Evolutionary conservation across 2,329 filamentous ascomycete species (phyloP).

Genomic region (Aureobasidium leucospermi): DNA sequence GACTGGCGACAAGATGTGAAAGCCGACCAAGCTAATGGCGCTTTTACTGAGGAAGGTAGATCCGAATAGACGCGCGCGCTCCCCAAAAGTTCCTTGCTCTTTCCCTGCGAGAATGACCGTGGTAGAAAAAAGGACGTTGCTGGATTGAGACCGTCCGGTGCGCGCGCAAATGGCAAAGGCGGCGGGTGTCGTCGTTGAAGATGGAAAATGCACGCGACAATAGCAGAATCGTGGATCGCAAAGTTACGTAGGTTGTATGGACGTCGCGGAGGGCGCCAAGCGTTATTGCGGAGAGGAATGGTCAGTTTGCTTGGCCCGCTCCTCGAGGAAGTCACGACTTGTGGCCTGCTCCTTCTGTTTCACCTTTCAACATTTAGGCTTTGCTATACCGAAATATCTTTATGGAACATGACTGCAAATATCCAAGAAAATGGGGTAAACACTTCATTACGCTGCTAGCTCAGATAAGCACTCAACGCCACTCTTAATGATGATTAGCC

Average conservation of each 20-base stretch:
- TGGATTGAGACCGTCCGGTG: background rate
- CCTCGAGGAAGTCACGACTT: no score
- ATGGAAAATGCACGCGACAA: constrained; percentile 10
- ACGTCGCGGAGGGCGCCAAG: background rate
- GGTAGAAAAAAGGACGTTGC: background rate
- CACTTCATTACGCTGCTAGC: no score
- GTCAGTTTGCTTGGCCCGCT: constrained; percentile 2
- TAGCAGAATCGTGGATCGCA: background rate
- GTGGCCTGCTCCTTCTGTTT: no score
- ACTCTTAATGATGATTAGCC: no score
- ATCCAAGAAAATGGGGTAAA: no score
- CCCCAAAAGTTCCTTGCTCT: background rate
- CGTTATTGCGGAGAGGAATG: background rate
- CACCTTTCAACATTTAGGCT: no score
- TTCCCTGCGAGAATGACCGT: background rate
- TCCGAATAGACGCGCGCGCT: background rate
- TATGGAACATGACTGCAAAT: no score
- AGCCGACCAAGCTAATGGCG: constrained; percentile 12
- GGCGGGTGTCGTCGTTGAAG: background rate
- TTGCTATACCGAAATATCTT: no score
- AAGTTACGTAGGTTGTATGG: constrained; percentile 8
- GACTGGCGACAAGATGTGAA: background rate
- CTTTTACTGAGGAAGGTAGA: background rate
- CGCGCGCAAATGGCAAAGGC: background rate
- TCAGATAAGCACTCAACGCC: no score